Percentiles rank a stretch among this genome's conserved stretches.
Conservation (phyloP, 2,329 filamentous ascomycete species). For the Conoideocrella luteorostrata region DNA sequence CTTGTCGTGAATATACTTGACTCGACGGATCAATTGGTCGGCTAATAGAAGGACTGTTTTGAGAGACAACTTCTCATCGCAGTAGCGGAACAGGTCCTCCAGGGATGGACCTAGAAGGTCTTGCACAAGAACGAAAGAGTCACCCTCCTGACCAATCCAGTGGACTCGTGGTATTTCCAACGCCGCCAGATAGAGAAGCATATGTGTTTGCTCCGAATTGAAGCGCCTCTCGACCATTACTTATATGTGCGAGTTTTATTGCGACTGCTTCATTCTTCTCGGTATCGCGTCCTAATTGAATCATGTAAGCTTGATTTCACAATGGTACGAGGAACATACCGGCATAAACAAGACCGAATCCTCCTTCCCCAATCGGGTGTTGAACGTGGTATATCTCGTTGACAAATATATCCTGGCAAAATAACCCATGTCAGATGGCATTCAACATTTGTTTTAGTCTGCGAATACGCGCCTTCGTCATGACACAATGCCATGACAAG, state of each 20-base stretch:
- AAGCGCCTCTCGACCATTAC: conserved; percentile 97
- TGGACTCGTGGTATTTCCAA: conserved; percentile 97
- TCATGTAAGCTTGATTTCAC: neutral
- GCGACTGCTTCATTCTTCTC: conserved; percentile 99
- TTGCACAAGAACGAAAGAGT: conserved; percentile 99
- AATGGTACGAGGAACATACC: neutral
- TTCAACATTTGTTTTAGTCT: neutral
- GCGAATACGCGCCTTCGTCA: neutral
- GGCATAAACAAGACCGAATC: conserved; percentile 6
- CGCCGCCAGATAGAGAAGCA: conserved; percentile 83
- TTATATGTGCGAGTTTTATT: conserved; percentile 98
- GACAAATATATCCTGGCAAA: conserved; percentile 1
- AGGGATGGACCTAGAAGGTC: conserved; percentile 92
- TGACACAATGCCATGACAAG: neutral
- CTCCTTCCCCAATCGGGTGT: conserved; percentile 4
- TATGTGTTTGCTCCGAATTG: conserved; percentile 97
- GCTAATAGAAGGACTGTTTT: conserved; percentile 96
- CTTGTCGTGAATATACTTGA: conserved; percentile 99
- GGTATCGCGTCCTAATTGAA: conserved; percentile 83
- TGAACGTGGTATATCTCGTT: neutral
- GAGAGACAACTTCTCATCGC: conserved; percentile 97
- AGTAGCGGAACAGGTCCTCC: conserved; percentile 99
- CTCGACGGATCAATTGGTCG: conserved; percentile 96
- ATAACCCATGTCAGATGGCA: neutral
- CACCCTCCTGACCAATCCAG: conserved; percentile 98